Evolutionary conservation across 2,329 filamentous ascomycete species (phyloP), one percentile per base, ranked within the genome.

Genomic region (Colletotrichum orbiculare): DNA sequence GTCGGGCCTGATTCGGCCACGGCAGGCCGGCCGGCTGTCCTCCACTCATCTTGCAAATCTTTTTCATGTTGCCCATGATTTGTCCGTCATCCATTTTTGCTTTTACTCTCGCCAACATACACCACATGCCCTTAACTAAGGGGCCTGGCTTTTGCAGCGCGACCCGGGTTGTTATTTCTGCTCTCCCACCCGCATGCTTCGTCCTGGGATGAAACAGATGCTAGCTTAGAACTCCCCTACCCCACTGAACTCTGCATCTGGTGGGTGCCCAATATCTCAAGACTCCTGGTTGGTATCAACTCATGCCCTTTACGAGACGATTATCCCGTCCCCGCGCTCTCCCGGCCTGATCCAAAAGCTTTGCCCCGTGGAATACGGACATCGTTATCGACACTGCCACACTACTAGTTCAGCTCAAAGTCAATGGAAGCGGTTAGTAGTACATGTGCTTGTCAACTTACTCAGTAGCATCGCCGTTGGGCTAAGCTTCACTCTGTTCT

Each of bases 401-500:
- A 25, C 25, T 25, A 5, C 25, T 25, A 5, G 4, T 25, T 25
- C 46, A 56, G 47, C 17, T 34, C 49, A 45, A 13, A 42, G 58
- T 48, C 63, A 66, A 66, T 63, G 63, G 63, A 66, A 49, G 47
- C 59, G 63, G 63, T 66, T 37, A 66, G 63, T 37, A 66, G 63
- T 63, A 47, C 37, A 12, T 46, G 33, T 43, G 8, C 42, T 49
- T 47, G 42, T 46, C 11, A 25, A 34, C n/a, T 48, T 35, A 4
- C n/a, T 10, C n/a, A 11, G 10, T 17, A 8, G n/a, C 13, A 9
- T 10, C 43, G 17, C 43, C 4, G 6, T 15, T 17, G 25, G 13
- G 25, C 9, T 5, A n/a, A 15, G 25, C 43, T 25, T 54, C 5
- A n/a, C 11, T 54, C 35, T 35, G 7, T 12, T 11, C 43, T 9